A percentile compares a stretch with the other conserved stretches of the same genome.
Conservation (phyloP, 2,329 filamentous ascomycete species). For the Pseudomassariella vexata region DNA sequence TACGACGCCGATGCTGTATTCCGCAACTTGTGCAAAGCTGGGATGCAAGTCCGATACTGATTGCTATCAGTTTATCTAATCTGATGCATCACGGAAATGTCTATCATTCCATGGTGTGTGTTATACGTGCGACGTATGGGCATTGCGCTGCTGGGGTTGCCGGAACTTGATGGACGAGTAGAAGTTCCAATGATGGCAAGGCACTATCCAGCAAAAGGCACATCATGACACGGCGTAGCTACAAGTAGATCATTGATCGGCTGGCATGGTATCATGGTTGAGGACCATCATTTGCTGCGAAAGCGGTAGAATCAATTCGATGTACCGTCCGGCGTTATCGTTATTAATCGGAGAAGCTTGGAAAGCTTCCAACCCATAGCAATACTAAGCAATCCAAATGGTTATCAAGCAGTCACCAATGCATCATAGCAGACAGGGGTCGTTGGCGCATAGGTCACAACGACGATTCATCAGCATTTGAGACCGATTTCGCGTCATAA, state of each 20-base stretch:
- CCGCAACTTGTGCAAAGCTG: too few relatives aligned
- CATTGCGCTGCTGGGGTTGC: not conserved
- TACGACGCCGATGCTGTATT: not conserved
- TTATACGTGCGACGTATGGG: conserved; percentile 2
- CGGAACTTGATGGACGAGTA: too few relatives aligned
- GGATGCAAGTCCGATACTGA: not conserved
- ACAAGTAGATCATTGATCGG: not conserved
- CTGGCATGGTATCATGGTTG: not conserved
- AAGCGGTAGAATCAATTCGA: too few relatives aligned
- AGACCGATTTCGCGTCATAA: conserved; percentile 6
- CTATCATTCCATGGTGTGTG: not conserved
- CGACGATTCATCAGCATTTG: conserved; percentile 6
- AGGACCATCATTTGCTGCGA: not conserved
- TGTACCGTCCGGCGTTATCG: too few relatives aligned
- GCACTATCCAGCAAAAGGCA: not conserved
- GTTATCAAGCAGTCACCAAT: conserved; percentile 1
- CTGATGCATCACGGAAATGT: conserved; percentile 4
- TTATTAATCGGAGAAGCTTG: conserved; percentile 5
- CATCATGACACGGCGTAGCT: not conserved
- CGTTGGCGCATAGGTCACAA: too few relatives aligned
- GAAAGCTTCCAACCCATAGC: conserved; percentile 3
- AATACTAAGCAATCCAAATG: conserved; percentile 6
- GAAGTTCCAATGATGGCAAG: conserved; percentile 5
- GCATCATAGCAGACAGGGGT: not conserved
- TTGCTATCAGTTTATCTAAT: conserved; percentile 3